Evolutionary conservation across 2,329 filamentous ascomycete genomes (phyloP), one percentile per base, ranked within the genome.

Genomic region (Diaporthe citrichinensis): DNA sequence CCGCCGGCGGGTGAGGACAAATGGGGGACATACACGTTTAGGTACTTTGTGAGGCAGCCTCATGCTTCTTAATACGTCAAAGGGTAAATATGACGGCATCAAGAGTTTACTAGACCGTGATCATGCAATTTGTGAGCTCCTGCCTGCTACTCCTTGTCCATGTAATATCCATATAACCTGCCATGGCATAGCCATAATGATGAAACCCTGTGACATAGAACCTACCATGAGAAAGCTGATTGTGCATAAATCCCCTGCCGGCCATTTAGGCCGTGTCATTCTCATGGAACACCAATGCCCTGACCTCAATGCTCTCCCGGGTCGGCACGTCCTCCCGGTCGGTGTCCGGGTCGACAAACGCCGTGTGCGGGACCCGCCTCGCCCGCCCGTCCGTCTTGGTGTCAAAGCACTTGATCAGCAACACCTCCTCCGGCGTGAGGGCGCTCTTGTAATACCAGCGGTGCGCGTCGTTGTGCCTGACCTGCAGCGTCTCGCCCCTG

Each of bases 321-420:
- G 61, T n/a, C 28, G 62, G 62, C 20, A 67, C 44, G 5, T 62
- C 65, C n/a, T 71, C 91, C n/a, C 88, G 90, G 62, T 78, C 78
- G 67, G 80, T 78, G 15, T 62, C 77, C 4, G 78, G 76, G 58
- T 81, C 79, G 5, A 62, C 49, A 49, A 81, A 80, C 0, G 80
- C 77, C 4, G 79, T 78, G 55, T 81, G 80, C 31, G 80, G 80
- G 7, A 78, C 76, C 5, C 80, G 77, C 1, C 79, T 72, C 2
- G 80, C 78, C 84, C 86, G 0, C 20, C 49, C 58, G 14, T 53
- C 46, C 53, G 61, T 57, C 88, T 85, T 31, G 17, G 76, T 89
- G 81, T 92, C 91, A 79, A 89, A 92, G 79, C 89, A 91, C 81
- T 92, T 92, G 82, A 92, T 90, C 65, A 92, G 78, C 2, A 90